Conservation (phyloP, 2,329 filamentous ascomycete species). For the Fusarium azukiicola region DNA sequence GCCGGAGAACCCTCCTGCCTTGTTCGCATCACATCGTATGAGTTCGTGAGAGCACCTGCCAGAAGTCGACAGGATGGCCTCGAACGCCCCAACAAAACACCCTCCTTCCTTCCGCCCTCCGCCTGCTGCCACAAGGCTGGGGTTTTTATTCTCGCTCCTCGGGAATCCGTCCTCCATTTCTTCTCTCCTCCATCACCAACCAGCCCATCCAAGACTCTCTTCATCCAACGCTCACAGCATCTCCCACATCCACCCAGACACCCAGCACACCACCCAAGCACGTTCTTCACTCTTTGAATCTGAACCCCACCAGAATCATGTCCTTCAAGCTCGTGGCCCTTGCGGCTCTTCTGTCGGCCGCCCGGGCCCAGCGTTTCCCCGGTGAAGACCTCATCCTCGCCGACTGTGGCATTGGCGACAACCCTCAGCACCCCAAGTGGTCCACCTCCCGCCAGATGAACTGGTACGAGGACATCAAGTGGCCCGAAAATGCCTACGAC, state of each 20-base stretch:
- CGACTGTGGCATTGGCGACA: conserved; percentile 67
- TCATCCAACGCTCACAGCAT: conserved; percentile 18
- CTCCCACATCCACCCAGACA: conserved; percentile 6
- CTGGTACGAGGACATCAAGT: conserved; percentile 65
- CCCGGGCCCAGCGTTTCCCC: conserved; percentile 52
- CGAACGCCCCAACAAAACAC: conserved; percentile 32
- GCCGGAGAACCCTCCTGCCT: not conserved
- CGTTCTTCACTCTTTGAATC: conserved; percentile 6
- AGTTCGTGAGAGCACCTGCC: conserved; percentile 24
- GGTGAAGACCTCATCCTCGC: conserved; percentile 65
- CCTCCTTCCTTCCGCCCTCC: not conserved
- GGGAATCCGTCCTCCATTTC: not conserved
- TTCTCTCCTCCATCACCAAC: conserved; percentile 18
- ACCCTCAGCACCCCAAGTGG: conserved; percentile 63
- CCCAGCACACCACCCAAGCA: not conserved
- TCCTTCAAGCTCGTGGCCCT: conserved; percentile 50
- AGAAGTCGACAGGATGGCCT: conserved; percentile 9
- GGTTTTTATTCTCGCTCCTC: not conserved
- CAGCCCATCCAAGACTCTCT: conserved; percentile 13
- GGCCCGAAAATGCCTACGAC: conserved; percentile 59
- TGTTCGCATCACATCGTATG: not conserved
- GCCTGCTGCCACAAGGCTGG: not conserved
- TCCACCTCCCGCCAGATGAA: conserved; percentile 69
- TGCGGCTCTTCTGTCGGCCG: conserved; percentile 48
- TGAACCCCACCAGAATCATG: conserved; percentile 47